These are phyloP conservation scores for Bodo saltans DNA, from an alignment of 78 protist species.

Conservation along the genomic window DNA sequence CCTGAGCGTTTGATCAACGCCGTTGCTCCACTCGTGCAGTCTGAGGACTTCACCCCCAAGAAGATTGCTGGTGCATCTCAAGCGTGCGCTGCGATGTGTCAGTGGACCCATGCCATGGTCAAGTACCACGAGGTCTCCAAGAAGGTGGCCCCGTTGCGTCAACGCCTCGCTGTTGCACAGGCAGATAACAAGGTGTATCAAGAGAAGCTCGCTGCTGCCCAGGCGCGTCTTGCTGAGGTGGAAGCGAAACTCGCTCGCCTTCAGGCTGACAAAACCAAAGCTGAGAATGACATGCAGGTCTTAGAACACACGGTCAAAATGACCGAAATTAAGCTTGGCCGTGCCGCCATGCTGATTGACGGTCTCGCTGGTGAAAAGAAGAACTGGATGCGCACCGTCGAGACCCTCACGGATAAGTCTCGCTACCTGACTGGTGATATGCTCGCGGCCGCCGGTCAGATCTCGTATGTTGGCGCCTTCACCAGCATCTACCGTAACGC, in stretches of 20 bases:
- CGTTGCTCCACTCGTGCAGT: conserved; percentile 22
- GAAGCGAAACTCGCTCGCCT: conserved; percentile 28
- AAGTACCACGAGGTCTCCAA: conserved; percentile 44
- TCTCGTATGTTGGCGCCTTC: conserved; percentile 83
- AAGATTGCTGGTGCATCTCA: conserved; percentile 37
- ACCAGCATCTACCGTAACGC: conserved; percentile 46
- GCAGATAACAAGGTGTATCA: conserved; percentile 12
- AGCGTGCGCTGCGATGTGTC: conserved; percentile 56
- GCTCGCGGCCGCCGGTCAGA: conserved; percentile 56
- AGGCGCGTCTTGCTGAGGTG: conserved; percentile 8
- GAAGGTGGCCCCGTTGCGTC: conserved; percentile 55
- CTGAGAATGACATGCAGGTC: conserved; percentile 12
- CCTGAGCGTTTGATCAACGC: conserved; percentile 33
- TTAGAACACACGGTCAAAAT: conserved; percentile 50
- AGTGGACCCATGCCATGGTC: conserved; percentile 68
- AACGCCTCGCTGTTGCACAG: conserved; percentile 40
- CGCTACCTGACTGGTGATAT: conserved; percentile 59
- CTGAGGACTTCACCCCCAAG: conserved; percentile 43
- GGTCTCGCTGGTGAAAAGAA: conserved; percentile 48
- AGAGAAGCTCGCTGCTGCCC: conserved; percentile 26
- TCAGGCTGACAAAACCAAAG: background rate
- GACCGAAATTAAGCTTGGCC: conserved; percentile 39
- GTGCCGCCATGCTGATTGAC: conserved; percentile 68
- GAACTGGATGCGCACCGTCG: conserved; percentile 49
- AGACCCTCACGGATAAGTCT: conserved; percentile 3